Evolutionary conservation across 352 stramenopile species (phyloP).

Genomic region (Globisporangium abappressorium): DNA sequence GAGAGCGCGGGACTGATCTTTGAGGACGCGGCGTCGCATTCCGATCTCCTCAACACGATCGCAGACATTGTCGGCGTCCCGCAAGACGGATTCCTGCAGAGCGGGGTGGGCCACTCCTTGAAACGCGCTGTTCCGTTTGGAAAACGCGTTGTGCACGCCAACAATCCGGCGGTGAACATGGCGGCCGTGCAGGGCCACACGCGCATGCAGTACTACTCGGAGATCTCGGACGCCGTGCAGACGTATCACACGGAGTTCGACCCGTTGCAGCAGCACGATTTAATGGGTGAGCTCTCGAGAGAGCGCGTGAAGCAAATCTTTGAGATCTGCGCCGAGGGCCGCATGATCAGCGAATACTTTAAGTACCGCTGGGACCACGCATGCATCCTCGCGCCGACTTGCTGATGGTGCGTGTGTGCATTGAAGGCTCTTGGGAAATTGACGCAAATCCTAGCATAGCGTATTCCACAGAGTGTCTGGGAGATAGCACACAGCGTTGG

Average conservation of each 20-base stretch:
- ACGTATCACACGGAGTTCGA: constrained; percentile 49
- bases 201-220: constrained; percentile 51
- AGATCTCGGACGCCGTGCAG: constrained; percentile 47
- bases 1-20: constrained; percentile 33
- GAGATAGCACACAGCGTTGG: too few relatives aligned
- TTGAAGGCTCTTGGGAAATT: too few relatives aligned
- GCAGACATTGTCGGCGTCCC: constrained; percentile 64
- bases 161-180: constrained; percentile 56
- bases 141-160: constrained; percentile 41
- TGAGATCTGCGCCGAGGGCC: constrained; percentile 16
- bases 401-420: neutral
- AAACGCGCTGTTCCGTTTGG: constrained; percentile 37
- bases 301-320: constrained; percentile 13
- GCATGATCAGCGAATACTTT: constrained; percentile 20
- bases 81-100: constrained; percentile 48
- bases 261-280: constrained; percentile 35
- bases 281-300: constrained; percentile 23
- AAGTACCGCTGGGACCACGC: constrained; percentile 17
- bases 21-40: constrained; percentile 41
- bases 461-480: too few relatives aligned
- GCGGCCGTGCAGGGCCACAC: constrained; percentile 48
- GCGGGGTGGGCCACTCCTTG: constrained; percentile 49
- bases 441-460: too few relatives aligned
- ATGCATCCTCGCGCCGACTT: constrained; percentile 17
- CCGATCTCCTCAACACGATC: constrained; percentile 65